A percentile compares a stretch with the other conserved stretches of the same genome.
Evolutionary conservation across 495 filamentous ascomycete genomes (phyloP).

Genomic region (Acidomyces sp.): DNA sequence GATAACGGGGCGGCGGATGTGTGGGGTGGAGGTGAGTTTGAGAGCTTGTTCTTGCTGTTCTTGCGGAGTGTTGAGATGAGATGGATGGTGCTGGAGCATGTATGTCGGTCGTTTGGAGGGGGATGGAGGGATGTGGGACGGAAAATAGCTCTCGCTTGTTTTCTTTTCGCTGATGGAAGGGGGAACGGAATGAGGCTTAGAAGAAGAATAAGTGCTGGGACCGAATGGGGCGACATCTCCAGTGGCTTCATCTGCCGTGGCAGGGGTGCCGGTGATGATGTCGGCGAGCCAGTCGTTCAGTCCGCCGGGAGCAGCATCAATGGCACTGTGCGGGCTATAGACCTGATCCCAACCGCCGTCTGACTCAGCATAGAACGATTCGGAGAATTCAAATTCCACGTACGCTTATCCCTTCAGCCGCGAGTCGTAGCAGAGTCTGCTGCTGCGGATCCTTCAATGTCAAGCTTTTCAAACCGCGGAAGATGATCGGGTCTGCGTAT

Average conservation of each 20-base stretch:
- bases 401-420: constrained; percentile 76
- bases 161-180: constrained; percentile 2
- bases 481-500: constrained; percentile 83
- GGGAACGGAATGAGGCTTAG: constrained; percentile 1
- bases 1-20: constrained; percentile 38
- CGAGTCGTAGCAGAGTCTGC: constrained; percentile 64
- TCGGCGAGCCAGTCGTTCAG: constrained; percentile 93
- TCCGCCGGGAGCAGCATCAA: constrained; percentile 77
- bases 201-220: neutral
- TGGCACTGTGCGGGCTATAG: constrained; percentile 88
- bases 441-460: constrained; percentile 79
- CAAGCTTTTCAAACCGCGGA: constrained; percentile 75
- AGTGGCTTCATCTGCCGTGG: constrained; percentile 26
- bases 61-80: constrained; percentile 19
- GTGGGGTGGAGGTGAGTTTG: constrained; percentile 25
- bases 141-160: no score
- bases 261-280: constrained; percentile 47
- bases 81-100: constrained; percentile 30
- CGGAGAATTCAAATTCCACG: neutral
- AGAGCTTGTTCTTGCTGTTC: constrained; percentile 21
- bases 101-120: constrained; percentile 22
- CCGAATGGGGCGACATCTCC: constrained; percentile 17
- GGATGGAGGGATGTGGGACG: neutral
- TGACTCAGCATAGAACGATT: neutral
- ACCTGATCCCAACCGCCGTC: constrained; percentile 34